Conservation (phyloP, 129 eudicot genomes). For the Flaveria bidentis region DNA sequence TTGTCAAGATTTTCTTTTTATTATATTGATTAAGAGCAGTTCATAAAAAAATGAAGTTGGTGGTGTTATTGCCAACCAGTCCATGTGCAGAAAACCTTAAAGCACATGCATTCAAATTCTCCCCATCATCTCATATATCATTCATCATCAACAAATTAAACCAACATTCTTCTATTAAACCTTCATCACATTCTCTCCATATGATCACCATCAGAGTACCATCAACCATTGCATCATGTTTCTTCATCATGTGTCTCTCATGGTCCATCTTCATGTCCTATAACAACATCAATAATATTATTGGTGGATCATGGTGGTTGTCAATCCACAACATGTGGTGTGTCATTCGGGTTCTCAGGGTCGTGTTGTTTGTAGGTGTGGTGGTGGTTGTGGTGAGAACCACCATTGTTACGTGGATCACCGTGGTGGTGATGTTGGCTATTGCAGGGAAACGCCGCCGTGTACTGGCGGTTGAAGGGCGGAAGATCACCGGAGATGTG, state of each 20-base stretch:
- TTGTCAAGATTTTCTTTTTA: neutral
- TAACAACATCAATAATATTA: neutral
- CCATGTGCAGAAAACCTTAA: conserved; percentile 33
- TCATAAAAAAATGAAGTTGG: conserved; percentile 29
- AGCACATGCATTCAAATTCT: conserved; percentile 30
- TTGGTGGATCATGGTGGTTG: conserved; percentile 28
- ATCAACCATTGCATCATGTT: conserved; percentile 23
- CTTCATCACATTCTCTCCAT: conserved; percentile 13
- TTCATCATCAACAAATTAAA: conserved; percentile 2
- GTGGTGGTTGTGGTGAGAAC: conserved; percentile 54
- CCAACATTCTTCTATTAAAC: conserved; percentile 30
- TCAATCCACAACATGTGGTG: conserved; percentile 22
- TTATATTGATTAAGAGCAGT: neutral
- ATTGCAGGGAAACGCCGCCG: conserved; percentile 73
- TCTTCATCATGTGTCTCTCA: conserved; percentile 18
- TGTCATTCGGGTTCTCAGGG: conserved; percentile 10
- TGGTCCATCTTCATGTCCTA: conserved; percentile 20
- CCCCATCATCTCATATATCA: neutral
- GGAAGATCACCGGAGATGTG: conserved; percentile 67
- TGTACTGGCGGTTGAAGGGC: conserved; percentile 59
- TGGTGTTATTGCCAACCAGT: conserved; percentile 37
- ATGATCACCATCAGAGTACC: conserved; percentile 24
- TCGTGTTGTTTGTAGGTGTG: conserved; percentile 26
- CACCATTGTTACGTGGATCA: conserved; percentile 67
- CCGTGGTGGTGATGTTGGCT: conserved; percentile 66